Base-by-base conservation (phyloP, 1,284 basidiomycete species). In the Cutaneotrichosporon spelunceum region DNA sequence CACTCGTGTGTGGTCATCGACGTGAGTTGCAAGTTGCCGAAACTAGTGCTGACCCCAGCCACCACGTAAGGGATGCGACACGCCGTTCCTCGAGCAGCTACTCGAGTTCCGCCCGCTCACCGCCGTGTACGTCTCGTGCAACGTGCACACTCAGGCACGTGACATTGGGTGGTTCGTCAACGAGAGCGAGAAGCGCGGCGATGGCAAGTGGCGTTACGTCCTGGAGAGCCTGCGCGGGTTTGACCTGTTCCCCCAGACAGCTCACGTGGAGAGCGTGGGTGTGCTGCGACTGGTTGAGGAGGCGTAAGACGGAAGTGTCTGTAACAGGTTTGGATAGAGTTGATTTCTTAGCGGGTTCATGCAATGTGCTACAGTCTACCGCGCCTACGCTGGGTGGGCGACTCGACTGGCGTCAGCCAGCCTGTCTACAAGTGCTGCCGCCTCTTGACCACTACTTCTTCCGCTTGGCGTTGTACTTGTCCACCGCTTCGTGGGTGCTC, bases 111-210 rank as follows among this genome's bases (percentile, higher is more conserved):
- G 85, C 29, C 84, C 88, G 2, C 79, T 81, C 57, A 86, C 84
- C 11, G 84, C 95, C 59, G 89, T 94, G 59, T 96, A 96, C 76
- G 91, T 96, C 63, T 91, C 88, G 71, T 98, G 95, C 78, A 98
- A 98, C 76, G 94, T 83, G 8, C 81, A 82, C 67, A 82, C 81
- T 0, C 82, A 82, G 73, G 81, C 81, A 19, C 53, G 64, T 27
- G 64, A 62, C 44, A 61, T 56, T 49, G 56, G 62, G 30, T 64
- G 57, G 56, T 56, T 71, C 47, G 61, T 72, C 36, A 57, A 64
- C 27, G 66, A 68, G 63, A 56, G 56, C 34, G 59, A 63, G 59
- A 54, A 36, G 39, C 70, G 67, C 54, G 60, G 62, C 8, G 61
- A 60, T 61, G 66, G 66, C 29, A 58, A 63, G 57, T 66, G 62